A percentile compares a stretch with the other conserved stretches of the same genome.
Conservation (phyloP, 495 filamentous ascomycete genomes). For the Penicillium simplicissimum region DNA sequence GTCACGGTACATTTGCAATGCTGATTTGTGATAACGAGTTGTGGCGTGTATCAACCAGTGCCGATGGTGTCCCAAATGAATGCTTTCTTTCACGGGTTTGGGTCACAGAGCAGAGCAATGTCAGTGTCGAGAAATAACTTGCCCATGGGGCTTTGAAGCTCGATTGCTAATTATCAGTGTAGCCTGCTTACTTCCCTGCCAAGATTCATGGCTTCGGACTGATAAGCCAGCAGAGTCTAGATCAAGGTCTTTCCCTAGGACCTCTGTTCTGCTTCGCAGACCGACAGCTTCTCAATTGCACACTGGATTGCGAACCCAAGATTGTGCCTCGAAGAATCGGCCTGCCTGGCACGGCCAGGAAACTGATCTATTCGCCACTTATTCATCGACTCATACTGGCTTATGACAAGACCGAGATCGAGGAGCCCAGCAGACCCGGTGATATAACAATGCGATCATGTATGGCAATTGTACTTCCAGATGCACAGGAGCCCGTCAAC, state of each 20-base stretch:
- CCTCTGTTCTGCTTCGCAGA: conserved; percentile 48
- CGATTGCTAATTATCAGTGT: conserved; percentile 13
- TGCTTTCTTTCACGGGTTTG: conserved; percentile 40
- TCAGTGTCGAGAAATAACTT: conserved; percentile 24
- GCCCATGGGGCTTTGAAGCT: neutral
- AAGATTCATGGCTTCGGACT: conserved; percentile 37
- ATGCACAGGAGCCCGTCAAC: conserved; percentile 31
- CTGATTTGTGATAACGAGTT: conserved; percentile 44
- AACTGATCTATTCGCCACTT: conserved; percentile 42
- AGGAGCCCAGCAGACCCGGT: conserved; percentile 25
- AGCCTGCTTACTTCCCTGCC: conserved; percentile 46
- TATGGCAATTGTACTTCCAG: conserved; percentile 46
- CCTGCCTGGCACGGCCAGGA: conserved; percentile 45
- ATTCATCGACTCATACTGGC: conserved; percentile 45
- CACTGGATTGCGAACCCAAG: conserved; percentile 33
- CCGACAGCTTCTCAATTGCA: conserved; percentile 41
- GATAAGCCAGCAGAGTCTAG: conserved; percentile 16
- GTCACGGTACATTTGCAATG: conserved; percentile 30
- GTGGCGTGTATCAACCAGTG: conserved; percentile 38
- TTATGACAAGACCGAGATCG: conserved; percentile 31
- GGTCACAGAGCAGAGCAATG: conserved; percentile 49
- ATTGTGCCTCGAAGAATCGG: conserved; percentile 46
- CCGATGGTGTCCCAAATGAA: conserved; percentile 21
- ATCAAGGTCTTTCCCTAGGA: conserved; percentile 20
- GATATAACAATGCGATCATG: conserved; percentile 34